Percentiles rank a stretch among this genome's conserved stretches.
These are phyloP conservation scores for Umbelopsis sp. DNA, from an alignment of 371 early-diverging fungal species.

Conservation along the genomic window DNA sequence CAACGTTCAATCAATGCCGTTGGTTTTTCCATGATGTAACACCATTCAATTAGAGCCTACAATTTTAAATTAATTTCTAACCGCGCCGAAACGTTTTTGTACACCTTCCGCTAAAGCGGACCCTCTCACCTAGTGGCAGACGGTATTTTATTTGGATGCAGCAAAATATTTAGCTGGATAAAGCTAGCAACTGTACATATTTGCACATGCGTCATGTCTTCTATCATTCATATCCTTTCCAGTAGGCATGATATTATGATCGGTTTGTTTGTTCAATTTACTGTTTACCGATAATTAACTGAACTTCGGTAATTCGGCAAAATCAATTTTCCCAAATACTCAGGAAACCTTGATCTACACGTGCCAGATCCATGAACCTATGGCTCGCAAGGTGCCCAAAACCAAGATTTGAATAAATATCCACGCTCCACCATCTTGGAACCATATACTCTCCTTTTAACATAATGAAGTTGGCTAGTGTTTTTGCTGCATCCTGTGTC, in stretches of 20 bases:
- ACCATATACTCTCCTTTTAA: not conserved
- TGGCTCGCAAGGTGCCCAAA: not conserved
- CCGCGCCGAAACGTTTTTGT: not conserved
- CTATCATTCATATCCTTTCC: not conserved
- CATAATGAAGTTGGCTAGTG: conserved; percentile 8
- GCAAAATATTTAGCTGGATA: not conserved
- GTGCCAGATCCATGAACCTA: not conserved
- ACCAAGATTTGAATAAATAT: not conserved
- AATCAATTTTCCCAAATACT: not conserved
- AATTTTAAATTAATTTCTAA: not conserved
- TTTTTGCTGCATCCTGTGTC: conserved; percentile 4
- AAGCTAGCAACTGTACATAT: not conserved
- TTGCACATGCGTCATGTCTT: not conserved
- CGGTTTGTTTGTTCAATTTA: not conserved
- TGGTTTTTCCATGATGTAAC: conserved; percentile 1
- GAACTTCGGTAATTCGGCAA: not conserved
- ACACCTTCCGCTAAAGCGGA: not conserved
- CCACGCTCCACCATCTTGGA: not conserved
- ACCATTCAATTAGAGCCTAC: not conserved
- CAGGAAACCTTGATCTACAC: conserved; percentile 7
- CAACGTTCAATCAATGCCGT: not conserved
- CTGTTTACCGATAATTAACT: not conserved
- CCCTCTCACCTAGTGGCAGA: not conserved
- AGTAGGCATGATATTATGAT: not conserved
- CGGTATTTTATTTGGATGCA: not conserved